Evolutionary conservation across 2,329 filamentous ascomycete species (phyloP), one percentile per base, ranked within the genome.

Genomic region (Blumeria graminis): DNA sequence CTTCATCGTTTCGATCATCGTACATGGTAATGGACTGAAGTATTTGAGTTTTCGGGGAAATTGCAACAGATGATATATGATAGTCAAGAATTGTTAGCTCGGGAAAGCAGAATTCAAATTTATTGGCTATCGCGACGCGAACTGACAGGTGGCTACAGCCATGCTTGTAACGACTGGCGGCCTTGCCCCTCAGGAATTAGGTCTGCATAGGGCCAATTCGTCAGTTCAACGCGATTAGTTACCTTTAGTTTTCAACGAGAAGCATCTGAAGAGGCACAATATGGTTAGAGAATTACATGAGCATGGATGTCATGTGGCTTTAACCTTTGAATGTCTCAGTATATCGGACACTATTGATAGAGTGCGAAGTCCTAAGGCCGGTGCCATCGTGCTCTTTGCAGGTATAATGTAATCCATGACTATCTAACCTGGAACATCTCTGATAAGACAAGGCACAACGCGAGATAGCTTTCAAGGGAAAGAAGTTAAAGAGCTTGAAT

Each of bases 371-470:
- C 80, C 82, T 18, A 76, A 80, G 63, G 84, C 84, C 10, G 84
- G 84, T 6, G 84, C 84, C 11, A 82, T 87, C 53, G 83, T 89
- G 9, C 64, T 88, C 36, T 89, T 89, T 66, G 80, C 82, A 57
- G 84, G 84, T 80, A 71, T 51, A 56, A 16, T 14, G 9, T 5
- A 9, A 46, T 46, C 58, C 52, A 32, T 48, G 32, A 16, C 16
- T 13, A 11, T 51, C 13, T 56, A 28, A 32, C 16, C 36, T 43
- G 51, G 33, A 28, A 41, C 45, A 46, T 59, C 54, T 46, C 11
- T 46, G 48, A 48, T 52, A 66, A 60, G 39, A 61, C 63, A 55
- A 84, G 83, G 84, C 56, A 88, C 83, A 0, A 93, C 86, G 1
- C 75, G 86, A 57, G 81, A 90, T 69, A 81, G 74, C 63, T 92